These are phyloP conservation scores for Xylaria sp. DNA, from an alignment of 2,329 filamentous ascomycete species.

Conservation along the genomic window DNA sequence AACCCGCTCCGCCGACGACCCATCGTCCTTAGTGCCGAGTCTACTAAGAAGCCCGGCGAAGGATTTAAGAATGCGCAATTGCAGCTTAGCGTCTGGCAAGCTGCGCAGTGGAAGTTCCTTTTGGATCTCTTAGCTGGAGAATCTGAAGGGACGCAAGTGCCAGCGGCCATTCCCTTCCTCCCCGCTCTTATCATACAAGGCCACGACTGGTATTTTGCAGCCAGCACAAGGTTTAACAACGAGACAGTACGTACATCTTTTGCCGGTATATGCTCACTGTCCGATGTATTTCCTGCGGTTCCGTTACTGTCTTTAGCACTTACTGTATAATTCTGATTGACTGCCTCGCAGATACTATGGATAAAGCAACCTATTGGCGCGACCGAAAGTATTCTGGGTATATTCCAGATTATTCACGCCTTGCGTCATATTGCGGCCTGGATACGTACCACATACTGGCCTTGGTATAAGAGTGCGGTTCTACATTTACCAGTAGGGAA, in stretches of 20 bases:
- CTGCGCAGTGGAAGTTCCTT: constrained; percentile 38
- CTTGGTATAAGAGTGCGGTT: constrained; percentile 27
- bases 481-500: constrained; percentile 16
- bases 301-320: constrained; percentile 5
- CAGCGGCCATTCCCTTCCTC: constrained; percentile 27
- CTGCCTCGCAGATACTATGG: constrained; percentile 27
- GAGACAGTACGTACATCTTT: constrained; percentile 28
- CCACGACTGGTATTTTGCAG: constrained; percentile 32
- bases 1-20: constrained; percentile 32
- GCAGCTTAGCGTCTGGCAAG: constrained; percentile 41
- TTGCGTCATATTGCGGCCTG: constrained; percentile 28
- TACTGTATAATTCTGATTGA: constrained; percentile 9
- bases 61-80: constrained; percentile 32
- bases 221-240: constrained; percentile 20
- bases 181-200: constrained; percentile 34
- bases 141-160: constrained; percentile 4
- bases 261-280: constrained; percentile 4
- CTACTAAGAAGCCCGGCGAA: constrained; percentile 39
- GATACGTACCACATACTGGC: constrained; percentile 28
- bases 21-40: constrained; percentile 39
- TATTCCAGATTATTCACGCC: constrained; percentile 30
- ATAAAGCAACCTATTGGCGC: constrained; percentile 25
- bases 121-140: constrained; percentile 9
- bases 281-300: constrained; percentile 11
- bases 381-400: constrained; percentile 23